A percentile compares a stretch with the other conserved stretches of the same genome.
Conservation (phyloP, 2,329 filamentous ascomycete genomes). For the Beauveria sp. region DNA sequence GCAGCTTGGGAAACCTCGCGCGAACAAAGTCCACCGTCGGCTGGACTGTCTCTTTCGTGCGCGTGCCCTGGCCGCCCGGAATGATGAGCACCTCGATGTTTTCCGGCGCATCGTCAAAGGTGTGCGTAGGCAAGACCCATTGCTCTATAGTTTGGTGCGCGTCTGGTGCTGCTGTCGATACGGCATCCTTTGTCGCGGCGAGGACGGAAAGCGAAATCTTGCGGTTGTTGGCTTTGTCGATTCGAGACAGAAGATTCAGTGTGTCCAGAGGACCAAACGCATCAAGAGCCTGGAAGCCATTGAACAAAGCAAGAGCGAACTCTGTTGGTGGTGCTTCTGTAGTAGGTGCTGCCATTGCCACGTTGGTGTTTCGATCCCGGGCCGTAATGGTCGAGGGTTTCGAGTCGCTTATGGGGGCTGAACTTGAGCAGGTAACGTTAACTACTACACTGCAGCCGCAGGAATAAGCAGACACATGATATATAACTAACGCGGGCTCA, state of each 20-base stretch:
- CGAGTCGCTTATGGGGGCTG: not conserved
- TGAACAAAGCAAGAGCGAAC: not conserved
- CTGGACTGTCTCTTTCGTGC: slow-evolving; percentile 31
- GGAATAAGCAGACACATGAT: not conserved
- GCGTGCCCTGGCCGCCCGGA: slow-evolving; percentile 55
- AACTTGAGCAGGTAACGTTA: too few species aligned
- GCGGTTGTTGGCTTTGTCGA: too few species aligned
- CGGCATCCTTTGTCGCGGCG: not conserved
- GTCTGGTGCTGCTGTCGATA: not conserved
- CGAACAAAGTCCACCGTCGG: slow-evolving; percentile 32
- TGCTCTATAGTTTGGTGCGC: not conserved
- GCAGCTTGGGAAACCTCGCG: slow-evolving; percentile 28
- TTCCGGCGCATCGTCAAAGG: slow-evolving; percentile 40
- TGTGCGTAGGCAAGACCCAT: slow-evolving; percentile 31
- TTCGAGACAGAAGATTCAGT: not conserved
- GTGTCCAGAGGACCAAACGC: not conserved
- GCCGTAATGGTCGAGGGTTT: not conserved
- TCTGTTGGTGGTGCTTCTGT: not conserved
- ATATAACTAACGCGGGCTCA: not conserved
- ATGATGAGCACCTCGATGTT: slow-evolving; percentile 34
- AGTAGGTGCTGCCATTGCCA: not conserved
- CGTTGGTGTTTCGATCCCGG: not conserved
- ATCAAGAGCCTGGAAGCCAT: not conserved
- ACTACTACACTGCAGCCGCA: not conserved
- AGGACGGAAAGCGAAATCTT: not conserved